Evolutionary conservation across 768 basidiomycete species (phyloP).

Genomic region (Panus rudis): DNA sequence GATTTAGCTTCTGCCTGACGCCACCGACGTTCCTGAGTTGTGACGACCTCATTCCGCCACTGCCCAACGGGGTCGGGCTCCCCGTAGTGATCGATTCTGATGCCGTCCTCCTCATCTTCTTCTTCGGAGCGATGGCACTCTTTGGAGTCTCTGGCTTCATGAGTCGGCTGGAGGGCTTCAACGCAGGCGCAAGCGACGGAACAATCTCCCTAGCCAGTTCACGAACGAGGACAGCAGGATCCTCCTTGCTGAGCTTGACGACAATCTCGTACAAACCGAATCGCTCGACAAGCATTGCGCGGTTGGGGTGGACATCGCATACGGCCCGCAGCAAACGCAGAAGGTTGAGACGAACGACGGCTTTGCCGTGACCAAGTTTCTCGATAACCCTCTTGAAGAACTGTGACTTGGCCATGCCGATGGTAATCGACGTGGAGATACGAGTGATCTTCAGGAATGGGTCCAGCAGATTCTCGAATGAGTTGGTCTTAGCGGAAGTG

Average conservation of each 20-base stretch:
- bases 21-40: constrained; percentile 19
- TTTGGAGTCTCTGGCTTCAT: constrained; percentile 31
- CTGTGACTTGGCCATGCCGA: constrained; percentile 70
- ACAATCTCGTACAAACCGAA: constrained; percentile 82
- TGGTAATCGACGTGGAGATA: constrained; percentile 64
- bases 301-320: constrained; percentile 87
- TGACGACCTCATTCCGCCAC: constrained; percentile 28
- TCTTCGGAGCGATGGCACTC: constrained; percentile 52
- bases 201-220: constrained; percentile 85
- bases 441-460: constrained; percentile 90
- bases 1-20: constrained; percentile 40
- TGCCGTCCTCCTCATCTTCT: constrained; percentile 52
- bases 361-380: constrained; percentile 67
- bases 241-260: constrained; percentile 70
- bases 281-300: constrained; percentile 70
- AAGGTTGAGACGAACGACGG: constrained; percentile 86
- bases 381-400: constrained; percentile 90
- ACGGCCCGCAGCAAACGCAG: constrained; percentile 78
- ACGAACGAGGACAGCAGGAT: constrained; percentile 86
- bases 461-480: constrained; percentile 88
- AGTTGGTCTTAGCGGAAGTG: constrained; percentile 78
- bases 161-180: constrained; percentile 43
- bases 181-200: constrained; percentile 65
- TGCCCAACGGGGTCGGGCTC: constrained; percentile 11
- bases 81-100: constrained; percentile 58